Conservation (phyloP, 352 stramenopile species). For the Phytophthora sansomeana region DNA sequence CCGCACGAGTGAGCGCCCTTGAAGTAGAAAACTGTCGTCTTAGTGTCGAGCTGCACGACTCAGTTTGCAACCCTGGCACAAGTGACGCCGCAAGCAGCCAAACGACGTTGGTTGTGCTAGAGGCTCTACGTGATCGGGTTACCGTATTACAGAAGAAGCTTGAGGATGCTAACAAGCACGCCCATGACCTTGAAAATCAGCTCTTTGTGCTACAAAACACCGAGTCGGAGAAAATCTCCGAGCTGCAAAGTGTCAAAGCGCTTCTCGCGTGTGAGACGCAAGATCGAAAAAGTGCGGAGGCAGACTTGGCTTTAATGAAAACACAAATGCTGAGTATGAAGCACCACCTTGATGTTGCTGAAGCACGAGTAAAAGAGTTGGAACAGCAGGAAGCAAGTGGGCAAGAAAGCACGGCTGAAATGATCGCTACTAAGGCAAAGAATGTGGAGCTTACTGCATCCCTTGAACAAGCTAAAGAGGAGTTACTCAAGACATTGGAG, state of each 20-base stretch:
- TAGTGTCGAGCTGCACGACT: not conserved
- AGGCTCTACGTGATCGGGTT: constrained; percentile 1
- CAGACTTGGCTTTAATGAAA: not conserved
- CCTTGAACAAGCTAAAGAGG: not conserved
- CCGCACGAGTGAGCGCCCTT: constrained; percentile 4
- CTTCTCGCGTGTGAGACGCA: constrained; percentile 12
- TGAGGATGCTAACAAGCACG: not conserved
- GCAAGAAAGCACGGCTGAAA: not conserved
- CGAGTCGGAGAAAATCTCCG: constrained; percentile 3
- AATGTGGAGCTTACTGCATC: constrained; percentile 10
- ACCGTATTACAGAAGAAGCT: constrained; percentile 8
- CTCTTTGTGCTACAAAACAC: constrained; percentile 5
- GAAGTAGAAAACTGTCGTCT: constrained; percentile 28
- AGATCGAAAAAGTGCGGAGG: not conserved
- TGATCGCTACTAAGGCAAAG: not conserved
- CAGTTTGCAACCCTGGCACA: not conserved
- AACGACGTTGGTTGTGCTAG: not conserved
- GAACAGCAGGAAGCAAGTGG: not conserved
- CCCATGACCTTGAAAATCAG: constrained; percentile 9
- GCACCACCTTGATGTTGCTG: not conserved
- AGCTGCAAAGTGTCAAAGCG: constrained; percentile 15
- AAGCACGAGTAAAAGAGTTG: not conserved
- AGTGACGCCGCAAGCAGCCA: not conserved
- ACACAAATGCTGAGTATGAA: constrained; percentile 4
- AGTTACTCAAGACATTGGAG: constrained; percentile 6